Conservation (phyloP, 805 yeast genomes). For the Starmerella bombi region DNA sequence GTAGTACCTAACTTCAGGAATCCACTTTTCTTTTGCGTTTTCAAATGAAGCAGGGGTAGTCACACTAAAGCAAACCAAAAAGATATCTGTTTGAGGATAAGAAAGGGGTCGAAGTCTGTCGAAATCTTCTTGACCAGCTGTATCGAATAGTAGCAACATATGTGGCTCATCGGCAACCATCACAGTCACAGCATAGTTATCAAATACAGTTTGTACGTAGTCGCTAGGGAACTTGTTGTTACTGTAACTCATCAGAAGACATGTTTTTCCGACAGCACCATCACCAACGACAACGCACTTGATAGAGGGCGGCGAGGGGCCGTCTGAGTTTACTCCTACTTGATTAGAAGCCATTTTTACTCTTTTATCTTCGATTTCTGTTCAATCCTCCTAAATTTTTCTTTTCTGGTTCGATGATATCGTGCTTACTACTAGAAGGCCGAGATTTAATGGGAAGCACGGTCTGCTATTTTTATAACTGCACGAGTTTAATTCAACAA, state of each 20-base stretch:
- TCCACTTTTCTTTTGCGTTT: slow-evolving; percentile 96
- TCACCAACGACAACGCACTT: slow-evolving; percentile 99
- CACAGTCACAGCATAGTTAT: slow-evolving; percentile 41
- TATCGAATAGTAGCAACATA: slow-evolving; percentile 92
- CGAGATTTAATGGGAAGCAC: too few species aligned
- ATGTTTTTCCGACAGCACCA: slow-evolving; percentile 98
- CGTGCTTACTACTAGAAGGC: too few species aligned
- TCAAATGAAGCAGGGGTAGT: slow-evolving; percentile 96
- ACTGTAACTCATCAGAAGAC: slow-evolving; percentile 88
- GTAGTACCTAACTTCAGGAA: slow-evolving; percentile 95
- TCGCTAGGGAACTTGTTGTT: slow-evolving; percentile 96
- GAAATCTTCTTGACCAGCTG: slow-evolving; percentile 99
- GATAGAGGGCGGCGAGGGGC: slow-evolving; percentile 25
- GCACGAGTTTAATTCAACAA: too few species aligned
- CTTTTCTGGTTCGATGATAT: too few species aligned
- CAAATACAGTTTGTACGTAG: slow-evolving; percentile 97
- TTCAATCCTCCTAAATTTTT: too few species aligned
- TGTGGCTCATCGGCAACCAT: slow-evolving; percentile 93
- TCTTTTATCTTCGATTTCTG: not conserved
- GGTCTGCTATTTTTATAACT: too few species aligned
- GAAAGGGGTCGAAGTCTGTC: slow-evolving; percentile 93
- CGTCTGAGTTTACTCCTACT: slow-evolving; percentile 10
- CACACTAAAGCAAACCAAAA: slow-evolving; percentile 88
- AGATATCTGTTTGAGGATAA: slow-evolving; percentile 94
- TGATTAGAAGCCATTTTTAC: slow-evolving; percentile 11